Evolutionary conservation across 768 basidiomycete genomes (phyloP).

Genomic region (Psilocybe cyanescens): DNA sequence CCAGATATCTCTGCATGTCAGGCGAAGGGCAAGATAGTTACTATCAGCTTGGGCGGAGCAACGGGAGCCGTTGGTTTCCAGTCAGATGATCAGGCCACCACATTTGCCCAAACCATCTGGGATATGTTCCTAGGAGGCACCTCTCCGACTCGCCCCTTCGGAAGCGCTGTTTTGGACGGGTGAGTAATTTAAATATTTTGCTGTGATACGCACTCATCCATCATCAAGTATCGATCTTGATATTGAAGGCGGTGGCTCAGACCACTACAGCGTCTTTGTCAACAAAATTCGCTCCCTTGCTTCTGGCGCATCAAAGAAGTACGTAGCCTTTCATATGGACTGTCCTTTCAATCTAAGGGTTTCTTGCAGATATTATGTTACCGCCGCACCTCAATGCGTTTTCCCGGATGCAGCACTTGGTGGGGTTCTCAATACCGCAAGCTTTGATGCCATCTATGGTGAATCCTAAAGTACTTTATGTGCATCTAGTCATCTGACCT

Average conservation of each 20-base stretch:
- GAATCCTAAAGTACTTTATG: conserved; percentile 6
- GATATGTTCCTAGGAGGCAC: conserved; percentile 66
- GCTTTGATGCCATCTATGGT: conserved; percentile 75
- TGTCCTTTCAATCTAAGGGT: neutral
- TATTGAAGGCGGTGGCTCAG: conserved; percentile 67
- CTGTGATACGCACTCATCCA: too few relatives aligned
- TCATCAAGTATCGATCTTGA: conserved; percentile 65
- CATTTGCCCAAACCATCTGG: conserved; percentile 74
- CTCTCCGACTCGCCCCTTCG: conserved; percentile 69
- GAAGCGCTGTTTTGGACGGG: conserved; percentile 75
- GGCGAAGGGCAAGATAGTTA: conserved; percentile 62
- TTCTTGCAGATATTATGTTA: conserved; percentile 59
- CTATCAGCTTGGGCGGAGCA: conserved; percentile 63
- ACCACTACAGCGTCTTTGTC: conserved; percentile 57
- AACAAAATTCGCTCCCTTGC: conserved; percentile 57
- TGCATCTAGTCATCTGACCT: neutral
- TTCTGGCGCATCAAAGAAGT: conserved; percentile 58
- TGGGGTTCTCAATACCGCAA: conserved; percentile 59
- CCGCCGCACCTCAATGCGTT: conserved; percentile 68
- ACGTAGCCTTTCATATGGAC: conserved; percentile 6
- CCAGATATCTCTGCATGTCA: conserved; percentile 69
- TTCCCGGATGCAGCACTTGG: conserved; percentile 70
- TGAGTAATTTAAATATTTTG: conserved; percentile 26
- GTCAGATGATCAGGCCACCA: conserved; percentile 56
- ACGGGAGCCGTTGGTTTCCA: conserved; percentile 64